These are phyloP conservation scores for Yamadazyma siamensis DNA, from an alignment of 1,139 yeast genomes.

Conservation along the genomic window DNA sequence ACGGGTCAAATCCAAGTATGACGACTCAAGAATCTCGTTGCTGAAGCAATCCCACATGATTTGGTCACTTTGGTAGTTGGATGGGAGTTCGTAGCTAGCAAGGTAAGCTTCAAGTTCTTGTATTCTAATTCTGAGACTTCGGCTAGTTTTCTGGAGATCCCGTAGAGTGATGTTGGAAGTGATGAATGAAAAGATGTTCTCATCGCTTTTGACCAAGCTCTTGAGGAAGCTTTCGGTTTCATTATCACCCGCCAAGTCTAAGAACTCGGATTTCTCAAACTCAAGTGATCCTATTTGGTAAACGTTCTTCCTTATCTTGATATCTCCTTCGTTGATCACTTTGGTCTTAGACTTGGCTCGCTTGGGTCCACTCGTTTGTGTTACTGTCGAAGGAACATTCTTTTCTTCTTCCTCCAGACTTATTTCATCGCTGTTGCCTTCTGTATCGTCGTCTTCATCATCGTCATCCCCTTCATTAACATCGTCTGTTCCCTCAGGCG, in stretches of 20 bases:
- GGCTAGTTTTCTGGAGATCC: conserved; percentile 48
- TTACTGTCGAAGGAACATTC: neutral
- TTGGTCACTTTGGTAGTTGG: conserved; percentile 26
- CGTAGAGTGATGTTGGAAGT: conserved; percentile 43
- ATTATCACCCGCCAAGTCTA: conserved; percentile 44
- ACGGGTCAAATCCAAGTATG: conserved; percentile 32
- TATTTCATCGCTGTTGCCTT: conserved; percentile 2
- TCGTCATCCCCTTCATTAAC: conserved; percentile 7
- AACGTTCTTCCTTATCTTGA: conserved; percentile 23
- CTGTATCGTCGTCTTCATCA: conserved; percentile 1
- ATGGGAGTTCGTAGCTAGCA: conserved; percentile 39
- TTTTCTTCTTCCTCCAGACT: neutral
- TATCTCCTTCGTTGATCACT: conserved; percentile 12
- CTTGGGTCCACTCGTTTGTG: neutral
- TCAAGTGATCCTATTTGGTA: conserved; percentile 54
- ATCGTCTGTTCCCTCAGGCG: conserved; percentile 5
- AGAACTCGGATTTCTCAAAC: conserved; percentile 49
- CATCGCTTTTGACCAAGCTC: conserved; percentile 43
- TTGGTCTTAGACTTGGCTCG: conserved; percentile 6
- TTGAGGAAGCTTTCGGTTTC: conserved; percentile 52
- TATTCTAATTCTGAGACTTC: conserved; percentile 34
- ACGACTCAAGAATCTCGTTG: conserved; percentile 24
- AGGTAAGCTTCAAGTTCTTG: conserved; percentile 32
- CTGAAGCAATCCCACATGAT: conserved; percentile 34
- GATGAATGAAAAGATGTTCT: conserved; percentile 44